Evolutionary conservation across 2,329 filamentous ascomycete species (phyloP).

Genomic region (Chalaropsis thielavioides): DNA sequence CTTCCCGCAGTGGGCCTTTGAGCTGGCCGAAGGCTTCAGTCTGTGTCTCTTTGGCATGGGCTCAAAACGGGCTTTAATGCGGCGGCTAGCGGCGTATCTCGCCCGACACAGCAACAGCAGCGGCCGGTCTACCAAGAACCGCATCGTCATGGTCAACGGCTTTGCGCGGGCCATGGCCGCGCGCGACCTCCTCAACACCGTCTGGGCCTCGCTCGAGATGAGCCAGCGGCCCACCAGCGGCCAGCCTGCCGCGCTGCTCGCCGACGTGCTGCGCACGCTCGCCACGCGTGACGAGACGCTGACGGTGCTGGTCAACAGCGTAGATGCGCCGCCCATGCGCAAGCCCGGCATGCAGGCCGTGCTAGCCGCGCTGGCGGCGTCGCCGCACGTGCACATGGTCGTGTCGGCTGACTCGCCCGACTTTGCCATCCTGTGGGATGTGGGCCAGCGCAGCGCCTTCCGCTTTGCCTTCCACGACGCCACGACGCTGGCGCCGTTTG

Average conservation of each 20-base stretch:
- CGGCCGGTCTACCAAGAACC: constrained; percentile 27
- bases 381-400: constrained; percentile 56
- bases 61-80: constrained; percentile 64
- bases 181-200: constrained; percentile 53
- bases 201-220: constrained; percentile 49
- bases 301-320: constrained; percentile 67
- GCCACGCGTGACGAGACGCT: constrained; percentile 34
- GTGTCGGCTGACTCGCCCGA: constrained; percentile 79
- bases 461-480: constrained; percentile 87
- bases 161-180: constrained; percentile 54
- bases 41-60: constrained; percentile 87
- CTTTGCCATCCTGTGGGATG: constrained; percentile 81
- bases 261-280: constrained; percentile 49
- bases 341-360: constrained; percentile 54
- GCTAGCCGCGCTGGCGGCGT: constrained; percentile 61
- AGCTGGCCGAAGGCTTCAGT: constrained; percentile 73
- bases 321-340: constrained; percentile 67
- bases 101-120: constrained; percentile 30
- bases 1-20: constrained; percentile 86
- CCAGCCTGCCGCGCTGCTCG: constrained; percentile 54
- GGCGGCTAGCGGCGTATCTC: constrained; percentile 58
- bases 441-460: constrained; percentile 64
- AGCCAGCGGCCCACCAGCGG: constrained; percentile 38
- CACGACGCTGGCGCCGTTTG: constrained; percentile 69
- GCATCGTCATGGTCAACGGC: constrained; percentile 76